A percentile compares a stretch with the other conserved stretches of the same genome.
phyloP scores from a whole-genome alignment of 177 flowering plant genomes.

The Telopea speciosissima region DNA sequence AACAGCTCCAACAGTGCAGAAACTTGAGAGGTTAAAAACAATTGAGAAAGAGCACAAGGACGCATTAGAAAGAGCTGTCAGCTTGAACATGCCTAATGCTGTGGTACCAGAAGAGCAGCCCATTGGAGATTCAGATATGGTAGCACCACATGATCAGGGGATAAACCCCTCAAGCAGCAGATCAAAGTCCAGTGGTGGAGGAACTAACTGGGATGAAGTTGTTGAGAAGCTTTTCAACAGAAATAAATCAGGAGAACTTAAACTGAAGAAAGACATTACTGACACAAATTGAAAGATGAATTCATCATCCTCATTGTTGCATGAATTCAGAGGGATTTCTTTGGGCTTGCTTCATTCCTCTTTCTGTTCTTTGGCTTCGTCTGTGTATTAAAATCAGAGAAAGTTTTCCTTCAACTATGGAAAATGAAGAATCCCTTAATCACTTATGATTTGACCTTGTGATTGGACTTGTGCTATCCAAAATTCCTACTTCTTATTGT shows the following conservation, averaged over 20 bases:
- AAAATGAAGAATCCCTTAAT: too few relatives aligned
- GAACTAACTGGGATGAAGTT: conserved; percentile 60
- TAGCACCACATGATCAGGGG: conserved; percentile 8
- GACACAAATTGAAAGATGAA: neutral
- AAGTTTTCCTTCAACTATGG: too few relatives aligned
- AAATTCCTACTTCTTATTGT: too few relatives aligned
- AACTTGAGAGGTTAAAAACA: conserved; percentile 57
- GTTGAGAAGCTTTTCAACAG: conserved; percentile 56
- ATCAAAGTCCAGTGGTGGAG: conserved; percentile 18
- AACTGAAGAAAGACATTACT: conserved; percentile 23
- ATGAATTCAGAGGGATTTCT: neutral
- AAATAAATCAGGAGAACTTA: conserved; percentile 37
- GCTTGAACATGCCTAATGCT: conserved; percentile 79
- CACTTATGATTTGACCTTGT: too few relatives aligned
- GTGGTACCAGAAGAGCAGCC: conserved; percentile 31
- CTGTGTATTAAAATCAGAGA: neutral
- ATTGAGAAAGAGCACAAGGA: conserved; percentile 78
- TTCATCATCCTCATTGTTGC: neutral
- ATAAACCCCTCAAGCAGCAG: conserved; percentile 11
- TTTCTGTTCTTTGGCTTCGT: neutral
- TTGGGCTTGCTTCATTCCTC: neutral
- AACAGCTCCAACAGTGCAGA: conserved; percentile 55
- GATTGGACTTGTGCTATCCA: too few relatives aligned
- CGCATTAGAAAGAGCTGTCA: conserved; percentile 77
- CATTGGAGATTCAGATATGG: conserved; percentile 15